These are phyloP conservation scores for Solanum hybrid DNA, from an alignment of 305 asterid species.

Conservation along the genomic window DNA sequence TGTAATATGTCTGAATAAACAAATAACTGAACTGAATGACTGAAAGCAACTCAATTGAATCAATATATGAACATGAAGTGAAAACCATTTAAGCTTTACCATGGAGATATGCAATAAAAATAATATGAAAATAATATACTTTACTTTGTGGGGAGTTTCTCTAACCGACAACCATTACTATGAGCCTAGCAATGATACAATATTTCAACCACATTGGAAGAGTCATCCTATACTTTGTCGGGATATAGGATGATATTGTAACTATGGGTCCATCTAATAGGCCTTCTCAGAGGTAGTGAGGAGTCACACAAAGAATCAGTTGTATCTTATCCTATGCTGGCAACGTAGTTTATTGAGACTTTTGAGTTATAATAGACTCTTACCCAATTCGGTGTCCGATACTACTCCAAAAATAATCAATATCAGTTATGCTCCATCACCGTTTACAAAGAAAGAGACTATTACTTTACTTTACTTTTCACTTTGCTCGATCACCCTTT, in stretches of 20 bases:
- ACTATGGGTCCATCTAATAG: neutral
- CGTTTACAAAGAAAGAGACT: neutral
- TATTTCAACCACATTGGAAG: neutral
- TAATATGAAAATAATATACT: neutral
- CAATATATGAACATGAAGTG: neutral
- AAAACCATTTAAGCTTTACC: too few relatives aligned
- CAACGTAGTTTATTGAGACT: neutral
- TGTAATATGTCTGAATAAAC: neutral
- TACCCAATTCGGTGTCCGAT: neutral
- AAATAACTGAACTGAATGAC: neutral
- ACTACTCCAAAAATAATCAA: neutral
- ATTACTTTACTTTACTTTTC: neutral
- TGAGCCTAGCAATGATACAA: neutral
- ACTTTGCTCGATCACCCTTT: neutral
- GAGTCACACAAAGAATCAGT: neutral
- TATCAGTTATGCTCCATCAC: neutral
- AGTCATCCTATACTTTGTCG: neutral
- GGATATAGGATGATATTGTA: neutral
- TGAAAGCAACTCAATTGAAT: too few relatives aligned
- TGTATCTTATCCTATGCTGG: neutral
- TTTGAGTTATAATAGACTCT: neutral
- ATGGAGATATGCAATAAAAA: neutral
- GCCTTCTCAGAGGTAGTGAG: neutral
- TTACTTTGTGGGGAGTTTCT: neutral
- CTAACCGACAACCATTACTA: neutral